Evolutionary conservation across 2,329 filamentous ascomycete genomes (phyloP).

Genomic region (Colletotrichum simmondsii): DNA sequence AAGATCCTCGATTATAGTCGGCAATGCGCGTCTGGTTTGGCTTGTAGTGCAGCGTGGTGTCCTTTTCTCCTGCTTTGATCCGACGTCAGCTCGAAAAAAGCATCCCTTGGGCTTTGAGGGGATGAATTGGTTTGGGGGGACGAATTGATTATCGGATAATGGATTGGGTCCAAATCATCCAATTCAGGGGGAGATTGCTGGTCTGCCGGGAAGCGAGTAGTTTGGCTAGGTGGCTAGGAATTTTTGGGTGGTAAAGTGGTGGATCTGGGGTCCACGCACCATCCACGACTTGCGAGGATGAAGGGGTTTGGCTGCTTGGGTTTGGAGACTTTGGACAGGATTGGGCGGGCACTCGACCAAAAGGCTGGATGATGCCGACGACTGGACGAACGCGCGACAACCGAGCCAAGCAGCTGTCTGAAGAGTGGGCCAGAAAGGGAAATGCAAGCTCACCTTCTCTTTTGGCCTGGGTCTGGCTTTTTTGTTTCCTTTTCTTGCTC

Average conservation of each 20-base stretch:
- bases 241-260: constrained; percentile 27
- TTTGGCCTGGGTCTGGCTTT: background rate
- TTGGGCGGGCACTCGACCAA: constrained; percentile 5
- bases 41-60: background rate
- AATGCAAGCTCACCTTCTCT: constrained; percentile 25
- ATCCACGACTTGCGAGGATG: constrained; percentile 4
- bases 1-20: constrained; percentile 19
- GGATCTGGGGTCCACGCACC: constrained; percentile 32
- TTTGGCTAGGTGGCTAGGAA: constrained; percentile 31
- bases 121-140: background rate
- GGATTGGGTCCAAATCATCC: constrained; percentile 31
- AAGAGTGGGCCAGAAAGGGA: constrained; percentile 28
- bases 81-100: background rate
- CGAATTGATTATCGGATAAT: constrained; percentile 22
- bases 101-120: constrained; percentile 1
- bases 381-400: constrained; percentile 20
- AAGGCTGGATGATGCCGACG: constrained; percentile 15
- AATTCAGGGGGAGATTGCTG: constrained; percentile 35
- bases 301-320: constrained; percentile 31
- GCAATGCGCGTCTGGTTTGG: constrained; percentile 20
- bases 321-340: constrained; percentile 4
- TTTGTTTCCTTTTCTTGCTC: constrained; percentile 10
- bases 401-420: constrained; percentile 6
- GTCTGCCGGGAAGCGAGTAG: constrained; percentile 26
- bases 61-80: background rate